Evolutionary conservation across 225 moss, liverwort and hornwort species (phyloP).

Genomic region (Pseudoscleropodium purum): DNA sequence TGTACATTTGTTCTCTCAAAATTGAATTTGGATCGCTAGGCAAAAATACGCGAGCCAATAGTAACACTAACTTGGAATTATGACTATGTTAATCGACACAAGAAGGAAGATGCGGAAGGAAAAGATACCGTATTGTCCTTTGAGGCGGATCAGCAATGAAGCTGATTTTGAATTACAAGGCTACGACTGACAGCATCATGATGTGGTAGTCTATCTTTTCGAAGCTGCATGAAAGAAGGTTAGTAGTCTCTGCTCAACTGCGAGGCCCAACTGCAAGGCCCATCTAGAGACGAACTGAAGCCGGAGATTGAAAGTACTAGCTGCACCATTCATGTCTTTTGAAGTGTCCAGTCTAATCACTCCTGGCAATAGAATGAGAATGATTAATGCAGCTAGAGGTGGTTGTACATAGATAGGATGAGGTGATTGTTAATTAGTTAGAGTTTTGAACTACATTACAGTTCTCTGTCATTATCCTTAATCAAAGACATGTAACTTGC

Average conservation of each 20-base stretch:
- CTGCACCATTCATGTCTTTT: constrained; percentile 4
- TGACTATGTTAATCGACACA: not conserved
- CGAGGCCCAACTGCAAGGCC: not conserved
- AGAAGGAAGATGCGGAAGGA: constrained; percentile 3
- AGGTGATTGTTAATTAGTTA: constrained; percentile 18
- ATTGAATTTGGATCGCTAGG: constrained; percentile 17
- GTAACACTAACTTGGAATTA: constrained; percentile 3
- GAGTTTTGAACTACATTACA: constrained; percentile 15
- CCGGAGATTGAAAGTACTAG: not conserved
- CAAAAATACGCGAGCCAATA: not conserved
- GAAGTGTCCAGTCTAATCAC: constrained; percentile 2
- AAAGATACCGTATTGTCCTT: not conserved
- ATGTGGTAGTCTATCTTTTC: not conserved
- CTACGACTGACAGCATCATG: not conserved
- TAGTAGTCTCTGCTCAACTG: not conserved
- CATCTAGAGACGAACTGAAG: not conserved
- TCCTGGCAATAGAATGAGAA: not conserved
- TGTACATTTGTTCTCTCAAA: constrained; percentile 28
- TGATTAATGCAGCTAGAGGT: not conserved
- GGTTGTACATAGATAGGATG: constrained; percentile 25
- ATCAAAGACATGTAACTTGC: constrained; percentile 39
- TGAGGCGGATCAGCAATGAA: not conserved
- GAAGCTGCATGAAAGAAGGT: not conserved
- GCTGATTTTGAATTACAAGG: not conserved
- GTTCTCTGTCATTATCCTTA: constrained; percentile 16